Evolutionary conservation across 768 basidiomycete genomes (phyloP).

Genomic region (Trametes cingulata): DNA sequence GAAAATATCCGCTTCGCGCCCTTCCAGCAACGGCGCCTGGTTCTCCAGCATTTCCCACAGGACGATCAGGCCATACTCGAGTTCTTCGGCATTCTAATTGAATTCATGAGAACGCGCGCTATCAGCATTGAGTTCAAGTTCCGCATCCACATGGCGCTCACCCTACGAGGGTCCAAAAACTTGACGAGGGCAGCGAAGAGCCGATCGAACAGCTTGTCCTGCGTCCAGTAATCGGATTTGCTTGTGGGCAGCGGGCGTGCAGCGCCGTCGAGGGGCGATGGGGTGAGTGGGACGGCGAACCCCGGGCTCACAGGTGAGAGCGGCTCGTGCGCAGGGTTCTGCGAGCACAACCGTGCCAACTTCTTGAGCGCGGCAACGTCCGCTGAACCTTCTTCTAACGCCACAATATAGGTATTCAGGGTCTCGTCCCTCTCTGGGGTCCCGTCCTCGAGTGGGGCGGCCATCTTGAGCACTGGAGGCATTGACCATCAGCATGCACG

Average conservation of each 20-base stretch:
- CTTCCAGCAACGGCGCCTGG: constrained; percentile 72
- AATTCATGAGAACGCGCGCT: constrained; percentile 16
- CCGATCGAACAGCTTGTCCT: constrained; percentile 66
- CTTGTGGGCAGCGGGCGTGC: constrained; percentile 46
- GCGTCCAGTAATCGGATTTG: constrained; percentile 68
- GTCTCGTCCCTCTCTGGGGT: constrained; percentile 47
- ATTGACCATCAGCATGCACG: constrained; percentile 36
- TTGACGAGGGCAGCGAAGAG: constrained; percentile 66
- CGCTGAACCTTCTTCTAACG: constrained; percentile 54
- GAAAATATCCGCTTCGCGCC: constrained; percentile 77
- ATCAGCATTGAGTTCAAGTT: constrained; percentile 19
- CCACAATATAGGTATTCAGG: constrained; percentile 52
- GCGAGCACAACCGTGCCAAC: constrained; percentile 61
- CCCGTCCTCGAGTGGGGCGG: constrained; percentile 43
- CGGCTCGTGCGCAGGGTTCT: constrained; percentile 53
- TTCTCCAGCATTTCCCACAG: constrained; percentile 83
- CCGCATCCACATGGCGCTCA: constrained; percentile 31
- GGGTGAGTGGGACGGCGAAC: constrained; percentile 51
- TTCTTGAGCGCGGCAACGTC: constrained; percentile 62
- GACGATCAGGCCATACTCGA: constrained; percentile 79
- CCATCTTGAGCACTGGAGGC: constrained; percentile 54
- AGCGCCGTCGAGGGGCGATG: constrained; percentile 52
- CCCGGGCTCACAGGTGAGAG: constrained; percentile 57
- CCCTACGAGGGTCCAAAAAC: constrained; percentile 64
- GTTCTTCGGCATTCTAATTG: constrained; percentile 56